phyloP scores from a whole-genome alignment of 805 yeast genomes.

The Yamadazyma insecticola region DNA sequence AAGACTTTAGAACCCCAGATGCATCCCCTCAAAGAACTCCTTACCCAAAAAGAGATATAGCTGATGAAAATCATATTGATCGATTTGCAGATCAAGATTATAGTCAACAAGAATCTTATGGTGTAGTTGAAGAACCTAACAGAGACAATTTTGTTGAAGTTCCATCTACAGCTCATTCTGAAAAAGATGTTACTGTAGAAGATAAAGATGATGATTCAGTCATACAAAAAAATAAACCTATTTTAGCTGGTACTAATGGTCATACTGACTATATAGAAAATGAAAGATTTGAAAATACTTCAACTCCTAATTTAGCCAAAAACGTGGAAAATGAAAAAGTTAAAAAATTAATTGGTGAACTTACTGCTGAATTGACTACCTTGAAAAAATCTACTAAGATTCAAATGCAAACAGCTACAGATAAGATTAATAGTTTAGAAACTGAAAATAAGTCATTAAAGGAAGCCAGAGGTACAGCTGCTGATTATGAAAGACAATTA shows the following conservation, averaged over 20 bases:
- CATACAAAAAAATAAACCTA: not conserved
- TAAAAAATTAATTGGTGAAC: constrained; percentile 27
- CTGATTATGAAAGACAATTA: constrained; percentile 16
- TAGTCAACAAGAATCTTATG: no score
- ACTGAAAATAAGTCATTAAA: constrained; percentile 11
- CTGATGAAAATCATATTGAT: not conserved
- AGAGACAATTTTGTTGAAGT: constrained; percentile 26
- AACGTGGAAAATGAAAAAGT: constrained; percentile 20
- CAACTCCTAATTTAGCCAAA: constrained; percentile 9
- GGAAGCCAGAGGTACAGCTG: constrained; percentile 5
- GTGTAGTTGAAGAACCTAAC: constrained; percentile 1
- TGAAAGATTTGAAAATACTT: constrained; percentile 7
- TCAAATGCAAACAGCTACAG: constrained; percentile 56
- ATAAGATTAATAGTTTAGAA: constrained; percentile 48
- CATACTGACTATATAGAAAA: constrained; percentile 2
- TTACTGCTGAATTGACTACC: constrained; percentile 28
- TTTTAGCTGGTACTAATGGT: constrained; percentile 3
- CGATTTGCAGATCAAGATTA: not conserved
- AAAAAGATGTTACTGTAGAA: constrained; percentile 12
- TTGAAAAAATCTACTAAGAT: constrained; percentile 31
- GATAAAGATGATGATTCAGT: constrained; percentile 7
- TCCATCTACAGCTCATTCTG: constrained; percentile 20
- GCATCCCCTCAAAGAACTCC: constrained; percentile 20
- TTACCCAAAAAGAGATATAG: not conserved
- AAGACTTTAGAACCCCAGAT: constrained; percentile 25